A percentile compares a stretch with the other conserved stretches of the same genome.
phyloP scores from a whole-genome alignment of 2,329 filamentous ascomycete genomes.

The Claviceps sp. region DNA sequence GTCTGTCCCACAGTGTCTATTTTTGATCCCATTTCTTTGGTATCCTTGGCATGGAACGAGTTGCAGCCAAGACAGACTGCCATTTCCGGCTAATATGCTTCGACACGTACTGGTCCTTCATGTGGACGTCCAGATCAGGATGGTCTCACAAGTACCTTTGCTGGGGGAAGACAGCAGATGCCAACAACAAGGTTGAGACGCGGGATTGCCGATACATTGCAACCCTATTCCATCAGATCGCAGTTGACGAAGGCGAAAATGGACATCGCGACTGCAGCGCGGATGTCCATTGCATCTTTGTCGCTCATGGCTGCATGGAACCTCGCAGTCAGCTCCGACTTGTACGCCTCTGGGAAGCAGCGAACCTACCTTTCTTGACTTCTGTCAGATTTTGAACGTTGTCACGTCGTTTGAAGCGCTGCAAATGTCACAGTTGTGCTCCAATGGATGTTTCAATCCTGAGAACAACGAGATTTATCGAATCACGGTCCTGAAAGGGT shows the following conservation, averaged over 20 bases:
- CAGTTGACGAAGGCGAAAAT: neutral
- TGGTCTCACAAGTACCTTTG: neutral
- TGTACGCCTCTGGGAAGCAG: neutral
- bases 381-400: neutral
- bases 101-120: neutral
- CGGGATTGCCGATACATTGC: neutral
- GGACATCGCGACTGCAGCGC: neutral
- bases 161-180: neutral
- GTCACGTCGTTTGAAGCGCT: neutral
- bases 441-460: constrained; percentile 8
- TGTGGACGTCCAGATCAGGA: neutral
- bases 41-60: neutral
- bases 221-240: neutral
- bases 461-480: constrained; percentile 8
- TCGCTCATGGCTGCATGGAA: neutral
- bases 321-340: neutral
- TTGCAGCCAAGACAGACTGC: neutral
- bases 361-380: neutral
- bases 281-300: neutral
- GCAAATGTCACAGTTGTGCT: neutral
- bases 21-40: no score
- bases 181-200: neutral
- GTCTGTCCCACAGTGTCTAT: neutral
- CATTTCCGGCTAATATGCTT: neutral
- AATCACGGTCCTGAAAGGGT: constrained; percentile 9